These are phyloP conservation scores for Fusarium temperatum DNA, from an alignment of 2,329 filamentous ascomycete species.

Conservation along the genomic window DNA sequence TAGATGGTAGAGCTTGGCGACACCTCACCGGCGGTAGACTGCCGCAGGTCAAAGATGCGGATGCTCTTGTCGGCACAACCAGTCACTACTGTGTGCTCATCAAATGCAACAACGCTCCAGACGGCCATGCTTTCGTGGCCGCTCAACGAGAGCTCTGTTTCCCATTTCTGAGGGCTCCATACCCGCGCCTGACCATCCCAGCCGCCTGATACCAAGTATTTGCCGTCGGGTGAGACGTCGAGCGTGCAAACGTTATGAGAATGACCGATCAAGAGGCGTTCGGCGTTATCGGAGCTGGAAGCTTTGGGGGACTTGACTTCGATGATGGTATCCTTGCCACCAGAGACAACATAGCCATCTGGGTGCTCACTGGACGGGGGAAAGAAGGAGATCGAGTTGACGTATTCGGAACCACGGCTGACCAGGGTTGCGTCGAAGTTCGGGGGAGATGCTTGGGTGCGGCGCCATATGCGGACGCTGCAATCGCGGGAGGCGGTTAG, in stretches of 20 bases:
- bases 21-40: slow-evolving; percentile 63
- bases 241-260: slow-evolving; percentile 87
- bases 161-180: slow-evolving; percentile 89
- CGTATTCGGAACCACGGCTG: slow-evolving; percentile 82
- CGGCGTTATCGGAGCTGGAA: slow-evolving; percentile 76
- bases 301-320: slow-evolving; percentile 82
- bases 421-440: slow-evolving; percentile 80
- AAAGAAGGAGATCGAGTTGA: slow-evolving; percentile 85
- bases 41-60: slow-evolving; percentile 79
- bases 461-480: slow-evolving; percentile 87
- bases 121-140: slow-evolving; percentile 82
- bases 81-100: slow-evolving; percentile 84
- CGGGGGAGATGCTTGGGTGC: slow-evolving; percentile 70
- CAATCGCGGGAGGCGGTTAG: slow-evolving; percentile 92
- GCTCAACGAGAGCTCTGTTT: slow-evolving; percentile 73
- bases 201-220: slow-evolving; percentile 85
- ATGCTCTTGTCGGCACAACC: slow-evolving; percentile 91
- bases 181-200: slow-evolving; percentile 92
- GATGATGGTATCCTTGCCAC: slow-evolving; percentile 91
- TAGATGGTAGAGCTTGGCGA: slow-evolving; percentile 65
- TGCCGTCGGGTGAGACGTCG: slow-evolving; percentile 77
- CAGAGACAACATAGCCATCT: slow-evolving; percentile 84
- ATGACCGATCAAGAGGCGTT: slow-evolving; percentile 87
- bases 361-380: slow-evolving; percentile 74
- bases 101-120: slow-evolving; percentile 90